Conservation (phyloP, 257 asterid genomes). For the Knoxia roxburghii region DNA sequence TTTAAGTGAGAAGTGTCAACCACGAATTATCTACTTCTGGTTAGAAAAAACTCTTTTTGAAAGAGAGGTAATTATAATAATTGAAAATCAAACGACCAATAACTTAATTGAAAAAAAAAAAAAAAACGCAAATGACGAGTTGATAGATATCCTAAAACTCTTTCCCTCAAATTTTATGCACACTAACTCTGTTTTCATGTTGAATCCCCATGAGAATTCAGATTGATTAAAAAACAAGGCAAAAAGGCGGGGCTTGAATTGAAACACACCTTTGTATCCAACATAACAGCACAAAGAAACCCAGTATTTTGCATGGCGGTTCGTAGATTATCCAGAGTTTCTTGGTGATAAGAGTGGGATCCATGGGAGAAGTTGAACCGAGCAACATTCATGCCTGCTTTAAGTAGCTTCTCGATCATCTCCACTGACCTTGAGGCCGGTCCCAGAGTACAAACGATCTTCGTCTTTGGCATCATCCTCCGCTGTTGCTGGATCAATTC, state of each 20-base stretch:
- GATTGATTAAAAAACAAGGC: no score
- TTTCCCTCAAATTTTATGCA: no score
- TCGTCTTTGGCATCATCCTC: not conserved
- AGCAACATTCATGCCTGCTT: not conserved
- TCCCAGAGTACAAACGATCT: not conserved
- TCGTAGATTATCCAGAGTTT: not conserved
- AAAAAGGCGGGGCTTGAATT: not conserved
- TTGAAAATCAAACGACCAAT: no score
- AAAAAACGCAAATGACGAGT: no score
- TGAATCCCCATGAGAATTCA: no score
- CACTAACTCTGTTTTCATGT: no score
- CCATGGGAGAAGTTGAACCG: not conserved
- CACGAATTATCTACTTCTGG: no score
- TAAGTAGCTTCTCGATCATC: not conserved
- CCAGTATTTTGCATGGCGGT: not conserved
- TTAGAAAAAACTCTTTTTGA: no score
- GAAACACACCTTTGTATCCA: not conserved
- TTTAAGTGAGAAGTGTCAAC: no score
- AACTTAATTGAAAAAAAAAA: no score
- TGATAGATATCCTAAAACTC: no score
- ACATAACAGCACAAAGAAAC: not conserved
- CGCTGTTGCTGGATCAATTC: not conserved
- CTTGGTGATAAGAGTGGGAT: not conserved
- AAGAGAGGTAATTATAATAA: no score
- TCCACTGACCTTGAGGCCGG: not conserved